Conservation (phyloP, 768 basidiomycete species). For the Naganishia randhawae region DNA sequence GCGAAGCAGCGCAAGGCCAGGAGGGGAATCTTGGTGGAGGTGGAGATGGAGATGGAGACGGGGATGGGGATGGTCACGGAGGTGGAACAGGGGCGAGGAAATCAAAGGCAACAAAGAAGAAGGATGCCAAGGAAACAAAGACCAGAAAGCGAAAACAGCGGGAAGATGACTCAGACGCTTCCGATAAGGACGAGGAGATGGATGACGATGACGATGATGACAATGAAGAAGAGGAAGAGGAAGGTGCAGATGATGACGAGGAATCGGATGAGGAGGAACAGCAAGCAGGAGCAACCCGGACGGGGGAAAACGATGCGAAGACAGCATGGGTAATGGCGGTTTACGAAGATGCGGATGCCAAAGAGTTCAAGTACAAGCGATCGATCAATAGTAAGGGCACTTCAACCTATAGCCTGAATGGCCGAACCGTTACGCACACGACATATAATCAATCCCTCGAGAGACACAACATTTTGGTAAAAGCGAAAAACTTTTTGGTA, state of each 20-base stretch:
- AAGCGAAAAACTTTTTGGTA: conserved; percentile 98
- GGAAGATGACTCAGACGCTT: conserved; percentile 26
- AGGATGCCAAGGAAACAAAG: conserved; percentile 8
- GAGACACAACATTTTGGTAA: conserved; percentile 90
- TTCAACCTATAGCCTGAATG: conserved; percentile 87
- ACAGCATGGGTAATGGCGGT: conserved; percentile 96
- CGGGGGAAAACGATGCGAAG: conserved; percentile 75
- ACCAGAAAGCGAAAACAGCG: conserved; percentile 33
- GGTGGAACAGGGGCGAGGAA: conserved; percentile 4
- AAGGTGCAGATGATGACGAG: conserved; percentile 51
- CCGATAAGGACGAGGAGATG: conserved; percentile 37
- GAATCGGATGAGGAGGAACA: conserved; percentile 55
- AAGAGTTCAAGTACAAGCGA: conserved; percentile 86
- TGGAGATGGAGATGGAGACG: conserved; percentile 7
- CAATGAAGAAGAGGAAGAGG: conserved; percentile 51
- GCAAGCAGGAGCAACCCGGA: conserved; percentile 51
- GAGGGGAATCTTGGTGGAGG: conserved; percentile 22
- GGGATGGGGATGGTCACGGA: no score
- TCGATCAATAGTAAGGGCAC: conserved; percentile 86
- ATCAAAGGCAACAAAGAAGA: conserved; percentile 8
- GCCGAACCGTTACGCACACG: conserved; percentile 73
- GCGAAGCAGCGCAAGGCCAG: conserved; percentile 54
- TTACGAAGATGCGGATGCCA: conserved; percentile 68
- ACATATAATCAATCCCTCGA: conserved; percentile 84
- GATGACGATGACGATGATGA: conserved; percentile 46